phyloP scores from a whole-genome alignment of 106 monocot species.

The Gastrodia elata region DNA sequence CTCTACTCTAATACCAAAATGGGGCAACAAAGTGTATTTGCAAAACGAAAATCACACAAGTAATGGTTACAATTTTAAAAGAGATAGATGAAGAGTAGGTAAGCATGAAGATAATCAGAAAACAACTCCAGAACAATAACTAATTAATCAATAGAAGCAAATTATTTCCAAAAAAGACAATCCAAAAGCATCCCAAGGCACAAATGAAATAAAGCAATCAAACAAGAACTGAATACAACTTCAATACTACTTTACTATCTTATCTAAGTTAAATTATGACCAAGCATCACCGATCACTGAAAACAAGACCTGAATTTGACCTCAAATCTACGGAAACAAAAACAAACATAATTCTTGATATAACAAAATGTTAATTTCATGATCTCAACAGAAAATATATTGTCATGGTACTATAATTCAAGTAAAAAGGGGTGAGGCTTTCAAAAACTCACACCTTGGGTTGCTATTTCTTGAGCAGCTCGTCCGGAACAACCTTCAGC shows the following conservation, averaged over 20 bases:
- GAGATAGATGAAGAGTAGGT: neutral
- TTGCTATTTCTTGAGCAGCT: constrained; percentile 25
- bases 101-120: neutral
- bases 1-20: no score
- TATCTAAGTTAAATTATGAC: neutral
- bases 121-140: neutral
- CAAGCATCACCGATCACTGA: neutral
- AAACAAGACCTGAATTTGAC: neutral
- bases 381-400: neutral
- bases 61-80: neutral
- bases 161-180: neutral
- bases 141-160: neutral
- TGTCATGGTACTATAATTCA: neutral
- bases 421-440: neutral
- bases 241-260: neutral
- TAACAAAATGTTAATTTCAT: neutral
- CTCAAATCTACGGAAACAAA: neutral
- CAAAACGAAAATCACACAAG: no score
- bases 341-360: neutral
- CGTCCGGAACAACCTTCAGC: constrained; percentile 74
- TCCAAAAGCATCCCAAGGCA: neutral
- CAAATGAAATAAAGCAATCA: neutral
- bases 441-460: neutral
- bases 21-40: no score
- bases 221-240: no score